phyloP scores from a whole-genome alignment of 1,139 yeast species.

The Pichia inconspicua region DNA sequence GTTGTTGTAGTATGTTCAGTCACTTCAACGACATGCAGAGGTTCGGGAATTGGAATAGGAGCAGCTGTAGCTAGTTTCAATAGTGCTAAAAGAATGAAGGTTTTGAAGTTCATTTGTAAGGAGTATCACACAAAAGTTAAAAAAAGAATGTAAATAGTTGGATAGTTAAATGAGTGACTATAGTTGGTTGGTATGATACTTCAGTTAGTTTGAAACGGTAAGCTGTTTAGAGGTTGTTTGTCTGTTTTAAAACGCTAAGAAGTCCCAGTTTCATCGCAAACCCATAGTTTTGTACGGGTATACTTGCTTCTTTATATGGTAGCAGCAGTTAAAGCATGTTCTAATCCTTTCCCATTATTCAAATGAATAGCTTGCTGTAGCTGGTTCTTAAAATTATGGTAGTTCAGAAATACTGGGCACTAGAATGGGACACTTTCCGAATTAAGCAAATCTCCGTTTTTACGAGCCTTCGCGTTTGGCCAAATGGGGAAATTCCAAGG shows the following conservation, averaged over 20 bases:
- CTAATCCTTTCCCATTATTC: neutral
- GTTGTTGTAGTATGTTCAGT: constrained; percentile 52
- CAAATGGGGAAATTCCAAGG: neutral
- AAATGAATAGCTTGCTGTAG: neutral
- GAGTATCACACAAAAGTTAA: neutral
- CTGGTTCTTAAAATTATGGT: neutral
- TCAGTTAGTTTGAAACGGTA: neutral
- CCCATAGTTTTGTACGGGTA: neutral
- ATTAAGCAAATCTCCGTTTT: neutral
- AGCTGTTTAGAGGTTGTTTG: neutral
- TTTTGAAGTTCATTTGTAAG: constrained; percentile 9
- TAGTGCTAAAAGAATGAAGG: constrained; percentile 7
- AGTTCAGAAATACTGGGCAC: neutral
- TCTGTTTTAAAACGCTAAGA: neutral
- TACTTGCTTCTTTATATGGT: neutral
- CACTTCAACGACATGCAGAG: constrained; percentile 32
- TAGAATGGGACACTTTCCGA: neutral
- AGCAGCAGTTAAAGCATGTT: neutral
- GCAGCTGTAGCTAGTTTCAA: constrained; percentile 11
- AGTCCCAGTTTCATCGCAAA: neutral
- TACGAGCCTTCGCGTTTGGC: neutral
- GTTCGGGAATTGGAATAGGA: constrained; percentile 18
- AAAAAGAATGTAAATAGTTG: constrained; percentile 6
- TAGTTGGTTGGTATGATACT: constrained; percentile 3
- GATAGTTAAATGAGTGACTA: constrained; percentile 5